These are phyloP conservation scores for Beauveria pseudobassiana DNA, from an alignment of 2,329 filamentous ascomycete genomes.

Conservation along the genomic window DNA sequence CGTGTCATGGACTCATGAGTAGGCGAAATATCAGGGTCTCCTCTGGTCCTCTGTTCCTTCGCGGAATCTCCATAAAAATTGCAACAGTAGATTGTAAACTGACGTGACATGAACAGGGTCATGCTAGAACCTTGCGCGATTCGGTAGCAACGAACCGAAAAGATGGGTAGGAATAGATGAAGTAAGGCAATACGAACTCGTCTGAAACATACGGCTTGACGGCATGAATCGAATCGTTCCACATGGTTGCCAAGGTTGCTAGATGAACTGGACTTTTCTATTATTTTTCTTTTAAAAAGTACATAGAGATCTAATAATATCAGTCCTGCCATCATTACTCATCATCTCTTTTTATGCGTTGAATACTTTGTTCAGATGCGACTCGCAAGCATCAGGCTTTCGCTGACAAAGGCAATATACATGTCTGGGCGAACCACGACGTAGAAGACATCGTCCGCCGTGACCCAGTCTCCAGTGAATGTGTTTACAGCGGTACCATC, in stretches of 20 bases:
- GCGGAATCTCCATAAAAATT: too few species aligned
- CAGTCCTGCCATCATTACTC: not conserved
- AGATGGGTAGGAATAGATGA: not conserved
- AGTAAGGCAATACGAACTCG: too few species aligned
- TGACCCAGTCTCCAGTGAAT: slow-evolving; percentile 25
- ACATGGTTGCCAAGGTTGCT: too few species aligned
- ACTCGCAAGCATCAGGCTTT: not conserved
- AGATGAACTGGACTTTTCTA: too few species aligned
- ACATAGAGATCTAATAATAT: not conserved
- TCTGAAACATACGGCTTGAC: too few species aligned
- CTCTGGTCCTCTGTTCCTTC: too few species aligned
- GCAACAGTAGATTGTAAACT: not conserved
- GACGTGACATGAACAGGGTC: not conserved
- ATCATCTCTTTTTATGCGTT: not conserved
- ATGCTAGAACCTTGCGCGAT: not conserved
- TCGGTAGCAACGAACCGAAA: not conserved
- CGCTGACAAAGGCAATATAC: slow-evolving; percentile 25
- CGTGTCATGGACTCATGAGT: not conserved
- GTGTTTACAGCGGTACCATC: slow-evolving; percentile 8
- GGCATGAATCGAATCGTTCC: too few species aligned
- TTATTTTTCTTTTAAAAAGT: not conserved
- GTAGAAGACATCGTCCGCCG: slow-evolving; percentile 19
- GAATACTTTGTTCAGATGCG: not conserved
- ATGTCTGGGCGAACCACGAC: slow-evolving; percentile 33
- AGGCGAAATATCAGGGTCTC: not conserved